phyloP scores from a whole-genome alignment of 2,329 filamentous ascomycete species.

The Colletotrichum tropicicola region DNA sequence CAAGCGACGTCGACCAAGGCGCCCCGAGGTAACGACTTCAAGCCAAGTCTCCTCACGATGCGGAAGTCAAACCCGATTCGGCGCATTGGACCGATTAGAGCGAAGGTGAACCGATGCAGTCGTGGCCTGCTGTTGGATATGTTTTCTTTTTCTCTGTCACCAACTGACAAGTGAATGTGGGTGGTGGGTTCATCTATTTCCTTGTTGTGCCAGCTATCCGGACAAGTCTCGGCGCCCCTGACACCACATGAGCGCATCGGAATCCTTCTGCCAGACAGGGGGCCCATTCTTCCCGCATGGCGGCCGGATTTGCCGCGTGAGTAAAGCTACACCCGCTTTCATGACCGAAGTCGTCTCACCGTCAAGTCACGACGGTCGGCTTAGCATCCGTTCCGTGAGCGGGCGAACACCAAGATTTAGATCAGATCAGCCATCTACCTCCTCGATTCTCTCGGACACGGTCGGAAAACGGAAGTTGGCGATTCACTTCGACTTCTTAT shows the following conservation, averaged over 20 bases:
- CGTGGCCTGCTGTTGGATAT: not conserved
- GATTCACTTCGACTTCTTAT: too few species aligned
- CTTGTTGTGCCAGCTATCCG: conserved; percentile 6
- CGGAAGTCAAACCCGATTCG: not conserved
- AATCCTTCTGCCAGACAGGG: conserved; percentile 1
- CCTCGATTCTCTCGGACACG: too few species aligned
- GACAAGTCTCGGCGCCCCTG: conserved; percentile 11
- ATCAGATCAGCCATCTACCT: too few species aligned
- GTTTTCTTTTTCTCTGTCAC: not conserved
- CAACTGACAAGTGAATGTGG: not conserved
- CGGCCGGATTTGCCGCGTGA: conserved; percentile 6
- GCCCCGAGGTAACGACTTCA: conserved; percentile 5
- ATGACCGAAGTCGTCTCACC: not conserved
- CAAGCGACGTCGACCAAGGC: not conserved
- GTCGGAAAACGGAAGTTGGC: too few species aligned
- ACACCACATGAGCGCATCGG: conserved; percentile 5
- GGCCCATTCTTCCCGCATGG: not conserved
- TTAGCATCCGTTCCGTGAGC: too few species aligned
- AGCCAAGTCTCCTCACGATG: not conserved
- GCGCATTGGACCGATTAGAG: not conserved
- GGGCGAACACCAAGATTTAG: too few species aligned
- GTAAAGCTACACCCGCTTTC: not conserved
- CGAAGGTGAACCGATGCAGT: not conserved
- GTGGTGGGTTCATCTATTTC: conserved; percentile 14
- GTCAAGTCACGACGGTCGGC: too few species aligned